Percentiles rank a stretch among this genome's conserved stretches.
These are phyloP conservation scores for Penicillium riverlandense DNA, from an alignment of 495 filamentous ascomycete genomes.

Conservation along the genomic window DNA sequence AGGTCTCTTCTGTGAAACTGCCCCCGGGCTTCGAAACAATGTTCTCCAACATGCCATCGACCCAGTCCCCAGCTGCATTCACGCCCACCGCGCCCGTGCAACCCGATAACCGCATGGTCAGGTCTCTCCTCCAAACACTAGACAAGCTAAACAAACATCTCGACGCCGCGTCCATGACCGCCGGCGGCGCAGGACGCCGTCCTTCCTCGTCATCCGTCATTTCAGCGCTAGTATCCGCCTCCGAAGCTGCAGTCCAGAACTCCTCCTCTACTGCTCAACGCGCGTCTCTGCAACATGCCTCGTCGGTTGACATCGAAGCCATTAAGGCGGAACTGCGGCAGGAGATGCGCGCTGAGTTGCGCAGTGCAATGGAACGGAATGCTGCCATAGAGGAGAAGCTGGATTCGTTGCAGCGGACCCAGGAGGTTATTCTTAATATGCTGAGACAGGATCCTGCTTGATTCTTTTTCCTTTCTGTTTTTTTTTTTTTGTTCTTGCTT, in stretches of 20 bases:
- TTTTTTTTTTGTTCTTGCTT: conserved; percentile 1
- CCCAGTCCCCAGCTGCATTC: background rate
- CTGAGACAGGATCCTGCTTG: conserved; percentile 32
- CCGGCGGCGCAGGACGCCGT: background rate
- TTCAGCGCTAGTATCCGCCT: conserved; percentile 14
- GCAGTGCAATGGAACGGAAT: conserved; percentile 25
- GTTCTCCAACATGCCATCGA: conserved; percentile 17
- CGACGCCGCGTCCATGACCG: conserved; percentile 14
- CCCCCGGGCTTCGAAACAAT: conserved; percentile 34
- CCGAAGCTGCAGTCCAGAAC: conserved; percentile 3
- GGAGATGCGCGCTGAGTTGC: conserved; percentile 27
- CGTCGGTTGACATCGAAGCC: conserved; percentile 4
- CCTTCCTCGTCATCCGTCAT: conserved; percentile 10
- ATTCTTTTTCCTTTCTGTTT: conserved; percentile 1
- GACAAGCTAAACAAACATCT: conserved; percentile 34
- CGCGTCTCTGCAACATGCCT: background rate
- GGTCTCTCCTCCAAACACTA: conserved; percentile 30
- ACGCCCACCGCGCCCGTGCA: too few relatives aligned
- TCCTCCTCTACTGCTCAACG: background rate
- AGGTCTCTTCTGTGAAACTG: conserved; percentile 5
- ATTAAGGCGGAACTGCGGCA: conserved; percentile 32
- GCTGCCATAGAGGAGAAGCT: conserved; percentile 28
- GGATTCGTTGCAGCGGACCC: conserved; percentile 35
- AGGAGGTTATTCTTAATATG: conserved; percentile 43
- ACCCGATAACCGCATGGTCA: conserved; percentile 17